A percentile compares a stretch with the other conserved stretches of the same genome.
phyloP scores from a whole-genome alignment of 495 filamentous ascomycete genomes.

The Chaetomium fimeti region DNA sequence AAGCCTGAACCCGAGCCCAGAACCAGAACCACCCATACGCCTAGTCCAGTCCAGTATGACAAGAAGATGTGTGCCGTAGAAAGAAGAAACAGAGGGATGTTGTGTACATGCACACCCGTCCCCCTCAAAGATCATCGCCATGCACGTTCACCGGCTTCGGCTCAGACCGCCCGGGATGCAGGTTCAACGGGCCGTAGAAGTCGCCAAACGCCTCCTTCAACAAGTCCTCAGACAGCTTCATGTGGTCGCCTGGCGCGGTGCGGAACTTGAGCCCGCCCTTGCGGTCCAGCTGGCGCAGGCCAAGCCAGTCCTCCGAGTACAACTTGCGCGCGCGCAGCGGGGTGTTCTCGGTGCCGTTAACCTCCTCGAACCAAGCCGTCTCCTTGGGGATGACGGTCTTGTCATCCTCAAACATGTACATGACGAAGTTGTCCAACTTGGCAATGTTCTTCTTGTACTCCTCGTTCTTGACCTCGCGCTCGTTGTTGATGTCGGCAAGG shows the following conservation, averaged over 20 bases:
- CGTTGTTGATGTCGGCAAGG: slow-evolving; percentile 98
- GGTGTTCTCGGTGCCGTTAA: slow-evolving; percentile 68
- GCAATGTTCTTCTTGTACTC: slow-evolving; percentile 71
- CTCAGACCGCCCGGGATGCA: slow-evolving; percentile 28
- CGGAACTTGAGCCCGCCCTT: slow-evolving; percentile 75
- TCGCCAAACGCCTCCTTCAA: slow-evolving; percentile 66
- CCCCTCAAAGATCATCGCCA: slow-evolving; percentile 30
- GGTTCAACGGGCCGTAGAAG: slow-evolving; percentile 62
- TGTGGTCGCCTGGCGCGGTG: slow-evolving; percentile 71
- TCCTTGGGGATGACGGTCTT: slow-evolving; percentile 85
- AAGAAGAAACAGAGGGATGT: not conserved
- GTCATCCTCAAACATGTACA: slow-evolving; percentile 90
- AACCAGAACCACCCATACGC: slow-evolving; percentile 11
- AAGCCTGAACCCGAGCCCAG: not conserved
- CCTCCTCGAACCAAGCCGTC: slow-evolving; percentile 86
- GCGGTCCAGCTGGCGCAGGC: slow-evolving; percentile 76
- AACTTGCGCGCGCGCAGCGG: slow-evolving; percentile 67
- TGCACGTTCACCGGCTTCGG: not conserved
- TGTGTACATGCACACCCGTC: not conserved
- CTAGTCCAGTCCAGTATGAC: not conserved
- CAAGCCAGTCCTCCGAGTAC: slow-evolving; percentile 94
- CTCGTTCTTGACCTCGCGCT: slow-evolving; percentile 69
- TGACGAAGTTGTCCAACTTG: slow-evolving; percentile 72
- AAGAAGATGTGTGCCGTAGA: not conserved
- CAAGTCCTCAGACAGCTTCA: slow-evolving; percentile 69